Percentiles rank a stretch among this genome's conserved stretches.
These are phyloP conservation scores for Diaporthe vaccinii DNA, from an alignment of 2,329 filamentous ascomycete species.

Conservation along the genomic window DNA sequence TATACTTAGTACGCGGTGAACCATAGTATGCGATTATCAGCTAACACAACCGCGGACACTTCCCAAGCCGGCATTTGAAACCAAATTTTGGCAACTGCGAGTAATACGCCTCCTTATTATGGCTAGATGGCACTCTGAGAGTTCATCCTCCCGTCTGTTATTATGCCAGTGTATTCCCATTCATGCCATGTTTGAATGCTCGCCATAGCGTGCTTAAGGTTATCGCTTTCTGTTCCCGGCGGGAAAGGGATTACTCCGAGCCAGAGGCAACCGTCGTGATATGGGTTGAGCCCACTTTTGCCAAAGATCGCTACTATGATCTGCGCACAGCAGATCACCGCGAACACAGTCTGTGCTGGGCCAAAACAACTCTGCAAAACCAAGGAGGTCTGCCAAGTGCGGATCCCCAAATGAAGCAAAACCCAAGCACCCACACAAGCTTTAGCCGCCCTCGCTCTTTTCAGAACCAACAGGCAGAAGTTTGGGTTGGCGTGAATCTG, in stretches of 20 bases:
- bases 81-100: not conserved
- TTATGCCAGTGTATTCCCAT: not conserved
- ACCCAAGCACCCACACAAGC: slow-evolving; percentile 27
- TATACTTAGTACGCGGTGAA: not conserved
- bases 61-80: not conserved
- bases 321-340: not conserved
- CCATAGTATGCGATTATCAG: not conserved
- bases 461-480: slow-evolving; percentile 21
- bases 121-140: not conserved
- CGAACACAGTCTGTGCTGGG: slow-evolving; percentile 17
- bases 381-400: slow-evolving; percentile 19
- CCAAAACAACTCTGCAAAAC: not conserved
- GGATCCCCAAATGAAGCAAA: slow-evolving; percentile 19
- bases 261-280: not conserved
- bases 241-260: not conserved
- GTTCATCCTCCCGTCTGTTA: not conserved
- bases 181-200: not conserved
- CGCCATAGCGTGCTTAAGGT: slow-evolving; percentile 17
- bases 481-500: slow-evolving; percentile 8
- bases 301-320: slow-evolving; percentile 30
- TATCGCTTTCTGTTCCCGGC: not conserved
- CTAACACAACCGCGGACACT: not conserved
- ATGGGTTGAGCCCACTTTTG: not conserved
- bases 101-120: not conserved
- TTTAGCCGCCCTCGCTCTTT: slow-evolving; percentile 22